These are phyloP conservation scores for Scheffersomyces stipitis DNA, from an alignment of 805 yeast species.

Conservation along the genomic window DNA sequence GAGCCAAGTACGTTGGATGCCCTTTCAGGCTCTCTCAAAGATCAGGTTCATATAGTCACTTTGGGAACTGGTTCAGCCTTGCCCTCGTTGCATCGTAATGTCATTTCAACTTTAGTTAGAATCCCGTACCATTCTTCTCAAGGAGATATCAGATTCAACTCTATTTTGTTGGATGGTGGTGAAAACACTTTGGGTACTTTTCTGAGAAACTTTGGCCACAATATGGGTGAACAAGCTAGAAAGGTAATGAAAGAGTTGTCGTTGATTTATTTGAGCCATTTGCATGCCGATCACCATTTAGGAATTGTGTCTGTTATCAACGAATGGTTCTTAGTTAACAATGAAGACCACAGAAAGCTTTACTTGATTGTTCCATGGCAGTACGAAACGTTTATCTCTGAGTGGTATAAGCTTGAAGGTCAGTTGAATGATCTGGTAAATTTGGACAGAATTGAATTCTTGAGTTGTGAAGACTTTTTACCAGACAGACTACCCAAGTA, in stretches of 20 bases:
- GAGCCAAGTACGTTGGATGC: conserved; percentile 20
- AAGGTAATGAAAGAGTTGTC: conserved; percentile 59
- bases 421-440: conserved; percentile 24
- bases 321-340: conserved; percentile 59
- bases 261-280: conserved; percentile 74
- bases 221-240: conserved; percentile 32
- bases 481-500: conserved; percentile 30
- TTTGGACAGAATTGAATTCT: conserved; percentile 44
- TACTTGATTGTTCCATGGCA: conserved; percentile 76
- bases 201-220: conserved; percentile 56
- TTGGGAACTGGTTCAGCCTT: conserved; percentile 93
- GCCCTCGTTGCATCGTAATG: conserved; percentile 85
- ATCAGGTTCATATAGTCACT: conserved; percentile 66
- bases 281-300: conserved; percentile 96
- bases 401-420: conserved; percentile 59
- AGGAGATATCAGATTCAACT: conserved; percentile 29
- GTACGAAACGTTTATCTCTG: conserved; percentile 62
- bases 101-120: conserved; percentile 74
- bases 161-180: conserved; percentile 86
- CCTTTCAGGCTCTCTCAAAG: conserved; percentile 26
- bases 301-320: conserved; percentile 72
- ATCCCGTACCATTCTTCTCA: conserved; percentile 48
- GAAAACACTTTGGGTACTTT: conserved; percentile 84
- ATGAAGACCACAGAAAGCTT: conserved; percentile 33
- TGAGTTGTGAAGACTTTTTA: conserved; percentile 62